A percentile compares a stretch with the other conserved stretches of the same genome.
Conservation (phyloP, 2,329 filamentous ascomycete species). For the Reticulascus tulasneorum region DNA sequence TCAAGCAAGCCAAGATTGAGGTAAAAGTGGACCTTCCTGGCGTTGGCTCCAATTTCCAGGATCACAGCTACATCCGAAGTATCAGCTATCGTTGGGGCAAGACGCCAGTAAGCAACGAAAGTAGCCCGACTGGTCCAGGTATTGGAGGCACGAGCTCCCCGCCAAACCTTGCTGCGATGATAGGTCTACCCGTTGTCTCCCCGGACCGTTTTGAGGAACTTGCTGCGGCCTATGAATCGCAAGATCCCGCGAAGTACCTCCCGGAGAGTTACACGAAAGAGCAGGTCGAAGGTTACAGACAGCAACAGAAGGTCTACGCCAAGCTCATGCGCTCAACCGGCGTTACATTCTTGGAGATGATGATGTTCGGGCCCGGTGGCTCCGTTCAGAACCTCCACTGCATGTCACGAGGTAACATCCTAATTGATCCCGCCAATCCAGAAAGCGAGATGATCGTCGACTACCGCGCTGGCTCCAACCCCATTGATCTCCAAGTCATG, state of each 20-base stretch:
- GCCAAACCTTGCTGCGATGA: slow-evolving; percentile 18
- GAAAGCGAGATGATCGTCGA: slow-evolving; percentile 19
- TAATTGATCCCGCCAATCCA: slow-evolving; percentile 17
- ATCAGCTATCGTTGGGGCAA: slow-evolving; percentile 15
- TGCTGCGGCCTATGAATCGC: slow-evolving; percentile 11
- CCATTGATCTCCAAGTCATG: slow-evolving; percentile 20
- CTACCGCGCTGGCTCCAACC: slow-evolving; percentile 21
- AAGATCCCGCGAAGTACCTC: slow-evolving; percentile 16
- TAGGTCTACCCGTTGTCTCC: slow-evolving; percentile 18
- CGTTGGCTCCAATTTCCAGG: slow-evolving; percentile 40
- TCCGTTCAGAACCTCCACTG: slow-evolving; percentile 20
- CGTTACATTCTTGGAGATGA: slow-evolving; percentile 41
- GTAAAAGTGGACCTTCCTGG: slow-evolving; percentile 36
- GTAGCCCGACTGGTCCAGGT: slow-evolving; percentile 3
- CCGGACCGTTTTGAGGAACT: slow-evolving; percentile 16
- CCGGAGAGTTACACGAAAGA: slow-evolving; percentile 16
- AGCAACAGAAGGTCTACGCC: slow-evolving; percentile 29
- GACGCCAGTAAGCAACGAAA: slow-evolving; percentile 5
- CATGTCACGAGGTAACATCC: slow-evolving; percentile 18
- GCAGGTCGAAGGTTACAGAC: slow-evolving; percentile 29
- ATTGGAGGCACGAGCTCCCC: slow-evolving; percentile 10
- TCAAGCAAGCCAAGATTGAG: slow-evolving; percentile 30
- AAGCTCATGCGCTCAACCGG: slow-evolving; percentile 17
- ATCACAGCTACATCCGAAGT: slow-evolving; percentile 25
- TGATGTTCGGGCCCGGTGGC: slow-evolving; percentile 25